A percentile compares a stretch with the other conserved stretches of the same genome.
These are phyloP conservation scores for Calonectria pseudoturangicola DNA, from an alignment of 2,329 filamentous ascomycete genomes.

Conservation along the genomic window DNA sequence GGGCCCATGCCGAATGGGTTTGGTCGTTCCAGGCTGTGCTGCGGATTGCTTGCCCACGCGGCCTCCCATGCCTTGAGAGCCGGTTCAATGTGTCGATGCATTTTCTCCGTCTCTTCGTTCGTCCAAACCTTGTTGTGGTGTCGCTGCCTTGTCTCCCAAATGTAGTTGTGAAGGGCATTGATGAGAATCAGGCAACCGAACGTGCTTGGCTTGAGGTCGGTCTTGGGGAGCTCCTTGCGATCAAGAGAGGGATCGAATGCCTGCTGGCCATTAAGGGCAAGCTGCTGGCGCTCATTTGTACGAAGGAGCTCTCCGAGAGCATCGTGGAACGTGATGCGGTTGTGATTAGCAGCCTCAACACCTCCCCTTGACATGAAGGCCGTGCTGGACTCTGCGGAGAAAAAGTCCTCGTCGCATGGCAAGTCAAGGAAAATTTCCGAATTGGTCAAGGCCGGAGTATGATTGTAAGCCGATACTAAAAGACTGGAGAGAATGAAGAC, in stretches of 20 bases:
- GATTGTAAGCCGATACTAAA: conserved; percentile 93
- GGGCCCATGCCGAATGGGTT: conserved; percentile 89
- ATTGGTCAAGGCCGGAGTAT: conserved; percentile 92
- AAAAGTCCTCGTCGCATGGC: conserved; percentile 95
- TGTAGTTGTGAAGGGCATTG: conserved; percentile 96
- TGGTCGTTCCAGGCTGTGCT: conserved; percentile 88
- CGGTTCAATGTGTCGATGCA: conserved; percentile 96
- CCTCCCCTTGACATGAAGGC: conserved; percentile 88
- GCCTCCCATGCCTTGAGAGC: conserved; percentile 95
- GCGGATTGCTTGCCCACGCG: conserved; percentile 91
- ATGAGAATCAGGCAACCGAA: conserved; percentile 95
- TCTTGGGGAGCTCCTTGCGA: conserved; percentile 69
- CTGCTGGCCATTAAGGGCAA: conserved; percentile 50
- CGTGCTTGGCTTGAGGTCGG: conserved; percentile 86
- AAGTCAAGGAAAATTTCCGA: conserved; percentile 93
- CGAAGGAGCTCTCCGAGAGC: conserved; percentile 88
- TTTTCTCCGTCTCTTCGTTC: conserved; percentile 92
- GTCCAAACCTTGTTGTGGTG: conserved; percentile 94
- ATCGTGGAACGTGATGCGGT: conserved; percentile 85
- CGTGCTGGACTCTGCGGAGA: conserved; percentile 88
- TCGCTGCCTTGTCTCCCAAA: conserved; percentile 96
- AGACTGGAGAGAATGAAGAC: conserved; percentile 95
- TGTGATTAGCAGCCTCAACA: conserved; percentile 79
- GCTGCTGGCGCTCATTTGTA: conserved; percentile 79
- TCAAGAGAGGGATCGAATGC: conserved; percentile 44